Conservation (phyloP, 2,329 filamentous ascomycete species). For the Camillea tinctor region DNA sequence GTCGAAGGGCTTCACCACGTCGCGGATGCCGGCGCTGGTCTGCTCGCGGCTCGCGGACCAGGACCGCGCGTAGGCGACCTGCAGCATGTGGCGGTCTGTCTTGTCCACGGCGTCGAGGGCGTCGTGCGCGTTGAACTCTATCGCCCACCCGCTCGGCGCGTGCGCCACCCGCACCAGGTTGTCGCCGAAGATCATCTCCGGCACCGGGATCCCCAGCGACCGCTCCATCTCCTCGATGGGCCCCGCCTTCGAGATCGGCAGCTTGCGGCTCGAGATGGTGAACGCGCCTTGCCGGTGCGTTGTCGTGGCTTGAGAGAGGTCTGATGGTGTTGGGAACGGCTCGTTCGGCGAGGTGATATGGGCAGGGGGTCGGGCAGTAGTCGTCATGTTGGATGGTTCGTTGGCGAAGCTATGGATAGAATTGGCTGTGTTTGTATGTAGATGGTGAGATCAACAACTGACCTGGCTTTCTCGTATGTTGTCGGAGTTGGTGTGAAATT, state of each 20-base stretch:
- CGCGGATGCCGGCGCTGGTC: slow-evolving; percentile 83
- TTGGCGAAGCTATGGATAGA: too few species aligned
- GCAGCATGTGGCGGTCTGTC: slow-evolving; percentile 85
- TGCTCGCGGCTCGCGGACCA: slow-evolving; percentile 72
- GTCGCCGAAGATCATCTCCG: slow-evolving; percentile 99
- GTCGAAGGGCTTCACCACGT: slow-evolving; percentile 94
- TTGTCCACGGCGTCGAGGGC: slow-evolving; percentile 92
- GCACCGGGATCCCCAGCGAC: slow-evolving; percentile 79
- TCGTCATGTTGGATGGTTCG: slow-evolving; percentile 12
- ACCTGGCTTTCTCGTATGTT: too few species aligned
- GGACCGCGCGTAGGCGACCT: slow-evolving; percentile 87
- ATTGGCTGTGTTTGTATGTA: too few species aligned
- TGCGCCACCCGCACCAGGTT: slow-evolving; percentile 80
- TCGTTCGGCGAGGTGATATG: slow-evolving; percentile 46
- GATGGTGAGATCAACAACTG: too few species aligned
- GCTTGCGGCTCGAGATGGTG: slow-evolving; percentile 78
- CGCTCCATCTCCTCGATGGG: slow-evolving; percentile 84
- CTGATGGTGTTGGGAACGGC: slow-evolving; percentile 52
- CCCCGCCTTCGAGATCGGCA: slow-evolving; percentile 88
- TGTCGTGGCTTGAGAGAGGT: slow-evolving; percentile 53
- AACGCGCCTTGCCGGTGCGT: slow-evolving; percentile 64
- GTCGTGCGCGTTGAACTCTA: slow-evolving; percentile 81
- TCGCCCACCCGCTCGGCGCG: slow-evolving; percentile 68
- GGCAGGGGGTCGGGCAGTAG: slow-evolving; percentile 4
- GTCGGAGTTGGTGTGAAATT: too few species aligned